Evolutionary conservation across 495 filamentous ascomycete genomes (phyloP).

Genomic region (Lasiosphaeriaceae sp.): DNA sequence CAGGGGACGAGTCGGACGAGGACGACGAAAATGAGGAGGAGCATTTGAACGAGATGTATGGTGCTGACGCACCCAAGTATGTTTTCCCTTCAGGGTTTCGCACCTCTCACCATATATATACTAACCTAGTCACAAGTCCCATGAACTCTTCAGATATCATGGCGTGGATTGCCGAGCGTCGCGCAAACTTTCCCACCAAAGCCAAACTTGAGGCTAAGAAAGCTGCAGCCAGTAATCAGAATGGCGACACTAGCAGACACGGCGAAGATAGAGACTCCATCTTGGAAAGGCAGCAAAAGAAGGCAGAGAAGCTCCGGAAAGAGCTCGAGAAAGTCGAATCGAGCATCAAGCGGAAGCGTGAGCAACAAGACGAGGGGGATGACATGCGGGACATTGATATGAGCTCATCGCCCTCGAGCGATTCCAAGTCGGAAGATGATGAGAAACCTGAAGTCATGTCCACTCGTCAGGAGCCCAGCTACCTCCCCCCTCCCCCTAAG

Average conservation of each 20-base stretch:
- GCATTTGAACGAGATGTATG: slow-evolving; percentile 61
- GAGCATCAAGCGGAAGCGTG: slow-evolving; percentile 55
- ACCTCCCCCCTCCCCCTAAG: slow-evolving; percentile 38
- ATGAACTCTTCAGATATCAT: slow-evolving; percentile 56
- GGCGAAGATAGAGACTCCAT: slow-evolving; percentile 4
- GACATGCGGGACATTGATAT: slow-evolving; percentile 45
- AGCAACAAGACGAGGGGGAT: slow-evolving; percentile 53
- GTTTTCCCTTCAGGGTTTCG: slow-evolving; percentile 28
- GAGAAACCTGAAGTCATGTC: slow-evolving; percentile 48
- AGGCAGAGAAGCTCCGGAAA: slow-evolving; percentile 47
- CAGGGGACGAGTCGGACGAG: slow-evolving; percentile 65
- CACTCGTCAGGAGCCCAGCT: slow-evolving; percentile 32
- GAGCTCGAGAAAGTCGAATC: slow-evolving; percentile 50
- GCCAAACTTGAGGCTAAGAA: slow-evolving; percentile 53
- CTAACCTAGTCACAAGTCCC: slow-evolving; percentile 38
- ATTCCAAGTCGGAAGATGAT: slow-evolving; percentile 33
- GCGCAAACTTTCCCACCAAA: slow-evolving; percentile 72
- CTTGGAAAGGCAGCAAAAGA: slow-evolving; percentile 42
- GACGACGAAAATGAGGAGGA: slow-evolving; percentile 73
- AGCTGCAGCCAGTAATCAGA: slow-evolving; percentile 30
- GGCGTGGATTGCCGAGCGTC: slow-evolving; percentile 77
- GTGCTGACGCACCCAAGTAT: slow-evolving; percentile 46
- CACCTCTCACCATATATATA: neutral
- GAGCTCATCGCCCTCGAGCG: slow-evolving; percentile 36
- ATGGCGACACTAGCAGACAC: slow-evolving; percentile 28